Base-by-base conservation (phyloP, 768 basidiomycete genomes). In the Lanmaoa pseudosensibilis region DNA sequence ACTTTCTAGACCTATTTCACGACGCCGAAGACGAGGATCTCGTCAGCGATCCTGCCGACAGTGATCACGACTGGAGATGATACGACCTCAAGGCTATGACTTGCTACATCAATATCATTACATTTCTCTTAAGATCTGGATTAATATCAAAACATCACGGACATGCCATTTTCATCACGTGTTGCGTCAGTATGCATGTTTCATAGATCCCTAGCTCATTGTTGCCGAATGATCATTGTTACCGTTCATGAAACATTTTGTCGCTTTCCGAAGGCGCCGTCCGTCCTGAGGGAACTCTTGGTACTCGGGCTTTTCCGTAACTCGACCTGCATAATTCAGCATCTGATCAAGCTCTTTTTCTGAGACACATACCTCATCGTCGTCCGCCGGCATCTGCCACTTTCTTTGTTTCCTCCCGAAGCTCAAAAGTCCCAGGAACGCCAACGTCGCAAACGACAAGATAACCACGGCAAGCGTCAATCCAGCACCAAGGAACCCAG, bases 401-500 rank as follows among this genome's bases (percentile, higher is more conserved):
- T 49, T 48, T 39, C 10, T 61, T 47, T 33, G 30, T 50, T 51
- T 57, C 41, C 18, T 73, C 11, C 66, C 61, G 36, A 76, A 52
- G 23, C 55, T 64, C 55, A 75, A 21, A 30, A 74, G 7, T 6
- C 84, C 81, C 45, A 79, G 47, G 65, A 79, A 77, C 16, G 65
- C 67, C 34, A 84, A 63, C 16, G 74, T 56, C 3, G 63, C 72
- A 18, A 81, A 60, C 59, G 78, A 69, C 13, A 73, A 57, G 33
- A 78, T 60, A 40, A 69, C 69, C 12, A 82, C 74, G 5, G 71
- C 78, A 38, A 83, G 62, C 13, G 78, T 78, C 56, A 86, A 64
- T 13, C 83, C 82, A 4, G 86, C 86, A 30, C 86, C 86, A 15
- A 88, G 73, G 72, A 86, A 83, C 2, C 86, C 86, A n/a, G 86